Evolutionary conservation across 176 grass and related monocot species (phyloP).

Genomic region (Luzula sylvatica): DNA sequence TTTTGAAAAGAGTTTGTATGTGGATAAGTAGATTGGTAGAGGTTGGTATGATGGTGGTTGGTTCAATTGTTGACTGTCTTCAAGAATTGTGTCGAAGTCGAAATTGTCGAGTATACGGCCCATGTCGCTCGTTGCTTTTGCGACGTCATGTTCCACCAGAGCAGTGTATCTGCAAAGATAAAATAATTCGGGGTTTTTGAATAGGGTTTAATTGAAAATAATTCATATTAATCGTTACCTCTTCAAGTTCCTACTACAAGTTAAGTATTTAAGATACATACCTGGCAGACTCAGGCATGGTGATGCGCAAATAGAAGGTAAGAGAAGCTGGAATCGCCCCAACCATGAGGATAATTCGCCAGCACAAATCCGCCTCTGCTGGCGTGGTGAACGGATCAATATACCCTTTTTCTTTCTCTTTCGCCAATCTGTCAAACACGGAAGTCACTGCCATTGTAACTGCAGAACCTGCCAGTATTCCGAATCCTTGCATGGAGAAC

Average conservation of each 20-base stretch:
- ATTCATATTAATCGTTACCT: no score
- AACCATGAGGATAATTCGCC: conserved; percentile 35
- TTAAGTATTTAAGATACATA: conserved; percentile 10
- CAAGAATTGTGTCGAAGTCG: conserved; percentile 3
- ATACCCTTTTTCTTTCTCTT: no score
- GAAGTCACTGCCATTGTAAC: conserved; percentile 59
- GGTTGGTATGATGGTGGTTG: no score
- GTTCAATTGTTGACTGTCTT: no score
- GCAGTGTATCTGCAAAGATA: conserved; percentile 63
- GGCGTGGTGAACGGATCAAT: conserved; percentile 6
- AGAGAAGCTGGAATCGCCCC: conserved; percentile 26
- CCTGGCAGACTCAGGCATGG: conserved; percentile 40
- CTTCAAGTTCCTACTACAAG: no score
- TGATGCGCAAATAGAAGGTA: conserved; percentile 31
- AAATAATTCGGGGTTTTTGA: neutral
- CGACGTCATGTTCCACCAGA: conserved; percentile 44
- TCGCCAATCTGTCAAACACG: conserved; percentile 41
- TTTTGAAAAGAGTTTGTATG: conserved; percentile 25
- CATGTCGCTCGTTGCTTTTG: conserved; percentile 55
- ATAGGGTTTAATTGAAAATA: neutral
- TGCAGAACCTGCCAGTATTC: conserved; percentile 55
- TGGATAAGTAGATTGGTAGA: no score
- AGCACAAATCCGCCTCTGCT: conserved; percentile 22
- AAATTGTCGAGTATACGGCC: conserved; percentile 15
- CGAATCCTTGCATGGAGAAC: conserved; percentile 93